phyloP scores from a whole-genome alignment of 805 yeast genomes.

The Hanseniaspora lindneri region DNA sequence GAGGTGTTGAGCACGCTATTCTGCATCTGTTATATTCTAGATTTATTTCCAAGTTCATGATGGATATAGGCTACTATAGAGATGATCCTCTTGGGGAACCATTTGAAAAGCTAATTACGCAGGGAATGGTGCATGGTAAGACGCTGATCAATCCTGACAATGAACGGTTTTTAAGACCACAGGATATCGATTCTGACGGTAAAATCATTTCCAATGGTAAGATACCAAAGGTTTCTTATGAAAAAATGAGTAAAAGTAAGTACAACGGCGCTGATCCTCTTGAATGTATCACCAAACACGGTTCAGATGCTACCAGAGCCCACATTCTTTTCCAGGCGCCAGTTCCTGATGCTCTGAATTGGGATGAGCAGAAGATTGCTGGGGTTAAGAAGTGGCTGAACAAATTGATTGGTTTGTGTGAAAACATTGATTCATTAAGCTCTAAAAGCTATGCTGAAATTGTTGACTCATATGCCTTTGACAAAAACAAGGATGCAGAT shows the following conservation, averaged over 20 bases:
- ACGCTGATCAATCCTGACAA: conserved; percentile 62
- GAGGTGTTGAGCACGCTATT: conserved; percentile 96
- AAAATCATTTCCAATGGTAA: conserved; percentile 39
- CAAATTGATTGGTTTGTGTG: conserved; percentile 34
- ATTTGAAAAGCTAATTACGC: conserved; percentile 66
- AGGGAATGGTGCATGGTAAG: conserved; percentile 96
- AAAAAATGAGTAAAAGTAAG: conserved; percentile 95
- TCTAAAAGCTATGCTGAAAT: background rate
- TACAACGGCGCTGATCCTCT: conserved; percentile 88
- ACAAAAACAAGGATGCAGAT: conserved; percentile 34
- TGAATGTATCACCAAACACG: conserved; percentile 59
- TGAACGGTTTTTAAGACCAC: conserved; percentile 67
- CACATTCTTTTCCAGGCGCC: conserved; percentile 91
- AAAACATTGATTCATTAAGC: background rate
- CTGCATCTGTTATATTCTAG: conserved; percentile 78
- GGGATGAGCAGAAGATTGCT: conserved; percentile 81
- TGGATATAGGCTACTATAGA: conserved; percentile 52
- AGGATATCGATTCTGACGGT: conserved; percentile 43
- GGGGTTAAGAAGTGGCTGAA: conserved; percentile 83
- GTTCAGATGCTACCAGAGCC: conserved; percentile 91
- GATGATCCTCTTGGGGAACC: conserved; percentile 69
- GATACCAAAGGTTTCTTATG: conserved; percentile 48
- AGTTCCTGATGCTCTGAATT: conserved; percentile 61
- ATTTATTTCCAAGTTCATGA: conserved; percentile 70
- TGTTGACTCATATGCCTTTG: background rate